phyloP scores from a whole-genome alignment of 2,329 filamentous ascomycete species.

The Aspergillus chevalieri region DNA sequence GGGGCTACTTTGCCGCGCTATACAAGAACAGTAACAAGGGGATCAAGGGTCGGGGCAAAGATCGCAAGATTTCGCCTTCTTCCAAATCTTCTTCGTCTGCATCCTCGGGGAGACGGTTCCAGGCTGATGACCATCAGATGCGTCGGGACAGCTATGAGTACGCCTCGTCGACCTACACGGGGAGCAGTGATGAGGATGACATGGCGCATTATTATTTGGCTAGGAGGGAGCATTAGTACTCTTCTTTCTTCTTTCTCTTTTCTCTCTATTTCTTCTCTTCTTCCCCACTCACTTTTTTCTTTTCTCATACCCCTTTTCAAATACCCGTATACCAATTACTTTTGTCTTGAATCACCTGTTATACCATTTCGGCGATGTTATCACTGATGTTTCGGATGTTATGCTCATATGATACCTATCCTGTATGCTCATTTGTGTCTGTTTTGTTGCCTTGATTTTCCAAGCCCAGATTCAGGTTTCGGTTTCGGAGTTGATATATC shows the following conservation, averaged over 20 bases:
- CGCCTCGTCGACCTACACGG: constrained; percentile 22
- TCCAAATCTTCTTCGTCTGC: constrained; percentile 13
- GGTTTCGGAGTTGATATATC: no score
- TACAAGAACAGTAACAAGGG: constrained; percentile 99
- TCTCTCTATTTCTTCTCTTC: no score
- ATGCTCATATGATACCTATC: no score
- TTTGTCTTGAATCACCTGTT: neutral
- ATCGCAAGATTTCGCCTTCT: constrained; percentile 46
- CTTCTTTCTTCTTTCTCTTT: neutral
- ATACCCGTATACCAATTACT: no score
- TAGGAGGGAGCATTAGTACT: constrained; percentile 12
- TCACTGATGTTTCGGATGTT: no score
- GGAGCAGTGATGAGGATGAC: constrained; percentile 29
- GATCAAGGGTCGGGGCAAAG: constrained; percentile 91
- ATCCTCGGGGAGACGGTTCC: constrained; percentile 4
- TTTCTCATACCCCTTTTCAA: no score
- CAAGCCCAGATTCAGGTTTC: no score
- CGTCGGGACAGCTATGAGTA: constrained; percentile 23
- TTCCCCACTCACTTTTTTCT: no score
- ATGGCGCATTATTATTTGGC: constrained; percentile 22
- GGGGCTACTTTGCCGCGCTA: constrained; percentile 76
- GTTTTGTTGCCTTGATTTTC: no score
- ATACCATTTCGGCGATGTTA: no score
- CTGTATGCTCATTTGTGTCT: neutral
- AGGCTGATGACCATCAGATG: constrained; percentile 19